Conservation (phyloP, 2,329 filamentous ascomycete species). For the Raffaelea arxii region DNA sequence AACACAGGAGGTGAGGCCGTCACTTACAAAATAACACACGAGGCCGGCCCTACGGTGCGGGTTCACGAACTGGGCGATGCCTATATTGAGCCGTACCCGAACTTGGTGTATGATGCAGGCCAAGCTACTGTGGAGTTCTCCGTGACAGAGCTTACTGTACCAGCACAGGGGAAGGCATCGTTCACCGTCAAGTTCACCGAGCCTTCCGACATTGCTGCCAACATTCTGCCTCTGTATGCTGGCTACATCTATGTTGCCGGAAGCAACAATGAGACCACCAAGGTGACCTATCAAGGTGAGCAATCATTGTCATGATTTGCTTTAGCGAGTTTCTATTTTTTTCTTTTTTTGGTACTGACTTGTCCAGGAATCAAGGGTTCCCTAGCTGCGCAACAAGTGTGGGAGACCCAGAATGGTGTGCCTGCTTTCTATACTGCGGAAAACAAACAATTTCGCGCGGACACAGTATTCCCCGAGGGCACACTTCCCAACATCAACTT, state of each 20-base stretch:
- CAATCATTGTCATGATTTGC: not conserved
- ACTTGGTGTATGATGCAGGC: not conserved
- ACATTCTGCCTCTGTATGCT: not conserved
- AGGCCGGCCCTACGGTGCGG: slow-evolving; percentile 4
- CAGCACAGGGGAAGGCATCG: not conserved
- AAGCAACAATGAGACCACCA: not conserved
- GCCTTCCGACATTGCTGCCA: not conserved
- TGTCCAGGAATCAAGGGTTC: not conserved
- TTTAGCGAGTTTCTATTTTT: not conserved
- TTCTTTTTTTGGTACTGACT: too few species aligned
- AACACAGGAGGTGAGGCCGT: slow-evolving; percentile 1
- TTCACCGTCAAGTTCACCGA: slow-evolving; percentile 1
- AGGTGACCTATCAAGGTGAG: not conserved
- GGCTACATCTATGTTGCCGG: not conserved
- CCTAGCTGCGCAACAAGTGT: not conserved
- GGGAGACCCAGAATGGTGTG: not conserved
- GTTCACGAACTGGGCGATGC: slow-evolving; percentile 9
- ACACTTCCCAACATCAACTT: not conserved
- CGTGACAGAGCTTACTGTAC: not conserved
- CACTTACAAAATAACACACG: slow-evolving; percentile 6
- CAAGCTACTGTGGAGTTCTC: not conserved
- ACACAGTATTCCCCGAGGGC: not conserved
- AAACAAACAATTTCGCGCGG: not conserved
- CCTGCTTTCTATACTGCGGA: not conserved
- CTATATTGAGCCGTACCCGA: slow-evolving; percentile 8